Base-by-base conservation (phyloP, 179 eudicot species). In the Gypsophila paniculata region DNA sequence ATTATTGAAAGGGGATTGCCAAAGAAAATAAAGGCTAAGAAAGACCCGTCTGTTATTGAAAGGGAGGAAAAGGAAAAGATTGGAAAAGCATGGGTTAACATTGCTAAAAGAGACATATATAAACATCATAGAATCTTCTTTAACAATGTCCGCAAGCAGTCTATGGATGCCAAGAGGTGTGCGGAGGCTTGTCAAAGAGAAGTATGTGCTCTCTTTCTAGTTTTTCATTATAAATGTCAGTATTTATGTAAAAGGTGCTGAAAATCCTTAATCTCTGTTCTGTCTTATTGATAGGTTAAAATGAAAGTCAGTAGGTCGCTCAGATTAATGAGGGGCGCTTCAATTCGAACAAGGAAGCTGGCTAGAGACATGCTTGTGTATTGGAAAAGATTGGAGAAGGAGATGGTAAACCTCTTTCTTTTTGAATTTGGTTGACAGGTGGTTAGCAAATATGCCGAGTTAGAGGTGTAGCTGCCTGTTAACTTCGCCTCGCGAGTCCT, bases 351-450 rank as follows among this genome's bases (percentile, higher is more conserved):
- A 71, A 84, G 97, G 79, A 94, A 88, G 79, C 82, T 94, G 74
- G 86, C 97, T 17, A 83, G 99, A 83, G 99, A 91, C 77, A 89
- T 94, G 96, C 72, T 91, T 83, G 84, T 91, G 44, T 91, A 89
- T 72, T 94, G 99, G 99, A 94, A 94, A 85, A 84, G 89, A 87
- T 81, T 87, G 69, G 99, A 94, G 72, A 94, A 91, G 74, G 99
- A 94, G 88, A 94, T 91, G 99, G 99, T 94, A 91, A 59, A 55
- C 32, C 53, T 71, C 39, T 76, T 39, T 65, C 18, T 3, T 42
- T 57, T 68, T 71, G 19, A 51, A 29, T 49, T 67, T 68, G 26
- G 22, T 32, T 26, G 15, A 7, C 21, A 38, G 55, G 49, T 19
- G 44, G 36, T 71, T 70, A 21, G 54, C 58, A 38, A 53, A 36